Base-by-base conservation (phyloP, 768 basidiomycete genomes). In the Mycena polygramma region DNA sequence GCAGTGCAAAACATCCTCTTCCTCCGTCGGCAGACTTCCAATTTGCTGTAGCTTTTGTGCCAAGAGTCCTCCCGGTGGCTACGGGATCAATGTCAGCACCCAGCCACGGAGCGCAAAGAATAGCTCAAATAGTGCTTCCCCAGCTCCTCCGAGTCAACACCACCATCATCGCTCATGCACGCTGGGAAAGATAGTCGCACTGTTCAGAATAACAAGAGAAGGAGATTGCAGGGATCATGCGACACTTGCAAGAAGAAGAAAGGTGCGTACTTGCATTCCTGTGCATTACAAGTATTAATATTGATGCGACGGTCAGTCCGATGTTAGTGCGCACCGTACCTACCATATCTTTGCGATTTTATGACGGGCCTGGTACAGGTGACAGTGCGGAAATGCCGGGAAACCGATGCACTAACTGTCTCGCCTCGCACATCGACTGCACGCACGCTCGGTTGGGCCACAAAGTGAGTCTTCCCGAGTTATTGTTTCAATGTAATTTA, bases 161-260 rank as follows among this genome's bases (percentile, higher is more conserved):
- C 48, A 22, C 22, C 48, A 6, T 24, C 48, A 22, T 49, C 48
- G 48, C 48, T 22, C 48, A 49, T 49, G 48, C 20, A 49, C n/a
- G 9, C 22, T 22, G 14, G 9, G 19, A 46, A 46, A 9, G n/a
- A 49, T n/a, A 19, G 15, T 49, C n/a, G 48, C 8, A 22, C 48
- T 22, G 7, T 30, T 57, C 63, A 64, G 41, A 55, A 63, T 46
- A 53, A 20, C 4, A 66, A 66, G 39, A 13, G 65, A 45, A 39
- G 39, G 49, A 63, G 57, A 63, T 36, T 69, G 24, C 60, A 51
- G 15, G 55, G 55, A 0, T 24, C 55, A 3, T 69, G 68, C 41
- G 62, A 69, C 39, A 36, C 4, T 4, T 69, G 68, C 30, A 46
- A 37, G 61, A 69, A 53, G n/a, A 30, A 30, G 22, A 69, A 69